These are phyloP conservation scores for Hypocreales sp. DNA, from an alignment of 2,329 filamentous ascomycete genomes.

Conservation along the genomic window DNA sequence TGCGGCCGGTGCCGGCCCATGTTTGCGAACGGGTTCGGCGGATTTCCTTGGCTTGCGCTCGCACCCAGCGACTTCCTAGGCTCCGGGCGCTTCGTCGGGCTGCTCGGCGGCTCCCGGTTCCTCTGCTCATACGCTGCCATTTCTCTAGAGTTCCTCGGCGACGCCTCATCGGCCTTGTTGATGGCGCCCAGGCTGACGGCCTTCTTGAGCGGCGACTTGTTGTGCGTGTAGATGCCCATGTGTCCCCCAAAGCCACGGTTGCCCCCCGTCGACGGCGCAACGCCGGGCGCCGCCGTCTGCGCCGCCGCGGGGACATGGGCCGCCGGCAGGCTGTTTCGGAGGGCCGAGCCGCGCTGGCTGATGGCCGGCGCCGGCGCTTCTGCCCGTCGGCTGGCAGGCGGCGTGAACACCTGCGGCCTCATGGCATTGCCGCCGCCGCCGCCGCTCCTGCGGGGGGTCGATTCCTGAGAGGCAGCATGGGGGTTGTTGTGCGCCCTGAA, in stretches of 20 bases:
- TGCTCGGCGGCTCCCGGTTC: conserved; percentile 19
- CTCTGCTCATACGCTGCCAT: conserved; percentile 44
- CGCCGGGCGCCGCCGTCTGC: conserved; percentile 6
- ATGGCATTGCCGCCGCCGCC: conserved; percentile 16
- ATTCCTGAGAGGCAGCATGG: conserved; percentile 52
- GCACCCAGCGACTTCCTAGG: conserved; percentile 11
- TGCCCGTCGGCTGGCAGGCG: conserved; percentile 16
- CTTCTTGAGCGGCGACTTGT: conserved; percentile 72
- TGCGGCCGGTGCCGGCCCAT: conserved; percentile 18
- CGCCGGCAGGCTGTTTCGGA: conserved; percentile 19
- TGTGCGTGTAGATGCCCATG: conserved; percentile 66
- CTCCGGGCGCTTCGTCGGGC: conserved; percentile 23
- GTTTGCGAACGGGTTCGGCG: conserved; percentile 23
- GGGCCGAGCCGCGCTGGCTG: conserved; percentile 12
- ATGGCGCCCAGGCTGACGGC: conserved; percentile 47
- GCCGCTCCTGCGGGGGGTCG: conserved; percentile 14
- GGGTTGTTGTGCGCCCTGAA: conserved; percentile 77
- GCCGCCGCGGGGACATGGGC: conserved; percentile 14
- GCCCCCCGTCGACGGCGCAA: conserved; percentile 9
- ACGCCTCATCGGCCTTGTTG: conserved; percentile 21
- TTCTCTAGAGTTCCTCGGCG: conserved; percentile 44
- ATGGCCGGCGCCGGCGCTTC: conserved; percentile 18
- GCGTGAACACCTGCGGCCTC: conserved; percentile 27
- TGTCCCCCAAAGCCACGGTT: conserved; percentile 45
- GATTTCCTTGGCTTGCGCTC: conserved; percentile 7